These are phyloP conservation scores for Neurospora sublineolata DNA, from an alignment of 495 filamentous ascomycete genomes.

Conservation along the genomic window DNA sequence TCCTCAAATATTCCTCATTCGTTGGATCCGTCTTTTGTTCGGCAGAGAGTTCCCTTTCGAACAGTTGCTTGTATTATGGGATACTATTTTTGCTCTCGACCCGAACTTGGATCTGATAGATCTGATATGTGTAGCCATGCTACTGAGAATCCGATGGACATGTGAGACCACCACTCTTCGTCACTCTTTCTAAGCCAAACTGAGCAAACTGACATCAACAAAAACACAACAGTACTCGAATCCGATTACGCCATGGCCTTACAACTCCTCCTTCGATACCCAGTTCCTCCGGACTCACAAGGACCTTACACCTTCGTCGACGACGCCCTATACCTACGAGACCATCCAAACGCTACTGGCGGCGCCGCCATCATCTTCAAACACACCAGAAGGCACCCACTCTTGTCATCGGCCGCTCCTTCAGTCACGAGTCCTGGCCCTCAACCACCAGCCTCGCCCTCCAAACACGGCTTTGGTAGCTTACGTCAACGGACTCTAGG, in stretches of 20 bases:
- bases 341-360: constrained; percentile 61
- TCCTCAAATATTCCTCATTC: constrained; percentile 94
- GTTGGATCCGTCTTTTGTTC: constrained; percentile 91
- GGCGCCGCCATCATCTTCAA: constrained; percentile 68
- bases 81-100: constrained; percentile 81
- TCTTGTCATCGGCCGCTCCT: neutral
- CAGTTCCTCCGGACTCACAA: constrained; percentile 48
- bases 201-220: constrained; percentile 1
- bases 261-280: constrained; percentile 73
- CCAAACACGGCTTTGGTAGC: constrained; percentile 13
- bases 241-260: constrained; percentile 79
- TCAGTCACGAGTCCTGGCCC: constrained; percentile 27
- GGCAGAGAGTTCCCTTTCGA: constrained; percentile 87
- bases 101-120: constrained; percentile 73
- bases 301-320: constrained; percentile 67
- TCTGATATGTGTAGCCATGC: constrained; percentile 84
- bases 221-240: constrained; percentile 51
- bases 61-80: constrained; percentile 76
- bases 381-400: constrained; percentile 52
- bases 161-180: constrained; percentile 40
- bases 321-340: constrained; percentile 76
- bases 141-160: constrained; percentile 84
- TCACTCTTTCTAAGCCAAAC: neutral
- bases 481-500: constrained; percentile 25
- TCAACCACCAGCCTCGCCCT: neutral